A percentile compares a stretch with the other conserved stretches of the same genome.
phyloP scores from a whole-genome alignment of 108 stramenopile genomes.

The Cyclotella choctawhatcheeana region DNA sequence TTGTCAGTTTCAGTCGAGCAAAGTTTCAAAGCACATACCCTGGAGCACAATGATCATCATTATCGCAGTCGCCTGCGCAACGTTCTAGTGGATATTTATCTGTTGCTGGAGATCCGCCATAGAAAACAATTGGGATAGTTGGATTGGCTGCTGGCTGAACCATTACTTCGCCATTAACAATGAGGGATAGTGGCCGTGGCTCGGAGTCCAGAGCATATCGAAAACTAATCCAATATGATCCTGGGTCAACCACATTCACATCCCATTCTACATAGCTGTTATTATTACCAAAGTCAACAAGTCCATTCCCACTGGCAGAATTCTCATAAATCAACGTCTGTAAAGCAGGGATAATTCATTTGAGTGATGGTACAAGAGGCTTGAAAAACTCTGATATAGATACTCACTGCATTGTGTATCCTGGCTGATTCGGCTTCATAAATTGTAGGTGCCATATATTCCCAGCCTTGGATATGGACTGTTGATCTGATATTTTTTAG shows the following conservation, averaged over 20 bases:
- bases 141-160: slow-evolving; percentile 8
- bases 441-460: slow-evolving; percentile 19
- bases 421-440: slow-evolving; percentile 42
- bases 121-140: neutral
- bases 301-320: slow-evolving; percentile 23
- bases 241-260: slow-evolving; percentile 28
- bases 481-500: slow-evolving; percentile 59
- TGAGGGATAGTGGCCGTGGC: slow-evolving; percentile 28
- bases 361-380: neutral
- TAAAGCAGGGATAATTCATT: neutral
- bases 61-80: slow-evolving; percentile 46
- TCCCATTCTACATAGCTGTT: slow-evolving; percentile 34
- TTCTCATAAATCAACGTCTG: slow-evolving; percentile 14
- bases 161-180: slow-evolving; percentile 15
- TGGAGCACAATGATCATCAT: slow-evolving; percentile 30
- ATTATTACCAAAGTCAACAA: slow-evolving; percentile 23
- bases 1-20: too few species aligned
- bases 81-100: slow-evolving; percentile 32
- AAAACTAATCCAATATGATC: slow-evolving; percentile 29
- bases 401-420: slow-evolving; percentile 28
- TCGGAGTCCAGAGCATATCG: slow-evolving; percentile 32
- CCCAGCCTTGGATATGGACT: slow-evolving; percentile 45
- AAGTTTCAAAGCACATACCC: too few species aligned
- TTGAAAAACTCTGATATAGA: neutral
- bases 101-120: slow-evolving; percentile 1